Percentiles rank a stretch among this genome's conserved stretches.
These are phyloP conservation scores for Beauveria rudraprayagi DNA, from an alignment of 2,329 filamentous ascomycete genomes.

Conservation along the genomic window DNA sequence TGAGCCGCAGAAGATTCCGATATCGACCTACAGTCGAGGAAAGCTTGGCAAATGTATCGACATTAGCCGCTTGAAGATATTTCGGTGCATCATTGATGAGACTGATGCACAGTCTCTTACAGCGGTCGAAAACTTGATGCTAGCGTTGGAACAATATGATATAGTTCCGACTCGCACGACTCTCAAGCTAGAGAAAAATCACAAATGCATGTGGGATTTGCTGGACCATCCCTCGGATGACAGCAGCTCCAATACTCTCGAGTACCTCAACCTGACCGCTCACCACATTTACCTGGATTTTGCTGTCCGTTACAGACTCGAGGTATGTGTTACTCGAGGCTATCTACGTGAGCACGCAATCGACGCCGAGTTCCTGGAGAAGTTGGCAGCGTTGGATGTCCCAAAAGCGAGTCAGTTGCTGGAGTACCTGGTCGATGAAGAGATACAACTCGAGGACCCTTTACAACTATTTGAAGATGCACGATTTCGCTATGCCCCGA, in stretches of 20 bases:
- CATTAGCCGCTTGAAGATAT: conserved; percentile 50
- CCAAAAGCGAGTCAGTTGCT: conserved; percentile 57
- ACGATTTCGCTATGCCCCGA: neutral
- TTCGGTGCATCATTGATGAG: conserved; percentile 36
- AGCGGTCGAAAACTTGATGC: conserved; percentile 35
- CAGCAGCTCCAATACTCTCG: conserved; percentile 18
- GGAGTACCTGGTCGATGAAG: conserved; percentile 63
- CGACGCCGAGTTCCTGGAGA: conserved; percentile 55
- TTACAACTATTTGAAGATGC: conserved; percentile 1
- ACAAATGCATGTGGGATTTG: conserved; percentile 23
- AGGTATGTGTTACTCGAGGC: conserved; percentile 81
- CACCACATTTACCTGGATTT: conserved; percentile 48
- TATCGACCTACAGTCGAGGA: conserved; percentile 31
- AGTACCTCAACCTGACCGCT: conserved; percentile 19
- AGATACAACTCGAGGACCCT: conserved; percentile 55
- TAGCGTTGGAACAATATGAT: conserved; percentile 48
- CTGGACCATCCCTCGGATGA: conserved; percentile 20
- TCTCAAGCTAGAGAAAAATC: conserved; percentile 19
- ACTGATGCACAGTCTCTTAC: conserved; percentile 18
- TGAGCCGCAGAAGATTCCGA: conserved; percentile 24
- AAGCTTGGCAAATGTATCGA: conserved; percentile 34
- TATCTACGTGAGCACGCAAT: conserved; percentile 71
- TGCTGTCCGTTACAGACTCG: conserved; percentile 76
- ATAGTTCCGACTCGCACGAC: neutral
- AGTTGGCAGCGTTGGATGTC: conserved; percentile 39